Evolutionary conservation across 257 asterid species (phyloP).

Genomic region (Osmanthus fragrans): DNA sequence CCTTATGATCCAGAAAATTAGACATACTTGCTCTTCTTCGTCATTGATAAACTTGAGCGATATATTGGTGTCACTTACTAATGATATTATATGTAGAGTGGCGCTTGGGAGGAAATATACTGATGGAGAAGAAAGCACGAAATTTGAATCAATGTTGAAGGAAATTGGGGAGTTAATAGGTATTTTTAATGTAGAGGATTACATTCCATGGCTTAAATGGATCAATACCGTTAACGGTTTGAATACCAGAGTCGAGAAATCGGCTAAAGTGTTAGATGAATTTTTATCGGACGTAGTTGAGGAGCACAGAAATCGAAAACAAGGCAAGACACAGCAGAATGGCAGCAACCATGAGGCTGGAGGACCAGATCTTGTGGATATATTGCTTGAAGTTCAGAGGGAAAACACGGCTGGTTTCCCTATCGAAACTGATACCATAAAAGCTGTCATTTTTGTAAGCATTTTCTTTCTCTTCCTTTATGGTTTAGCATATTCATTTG

Average conservation of each 20-base stretch:
- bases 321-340: not conserved
- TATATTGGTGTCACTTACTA: constrained; percentile 21
- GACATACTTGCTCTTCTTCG: not conserved
- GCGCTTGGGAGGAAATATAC: constrained; percentile 44
- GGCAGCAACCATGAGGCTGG: not conserved
- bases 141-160: constrained; percentile 8
- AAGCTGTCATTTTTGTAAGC: constrained; percentile 46
- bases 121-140: constrained; percentile 25
- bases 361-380: constrained; percentile 42
- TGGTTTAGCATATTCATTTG: too few relatives aligned
- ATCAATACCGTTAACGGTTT: constrained; percentile 34
- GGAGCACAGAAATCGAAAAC: constrained; percentile 23
- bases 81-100: constrained; percentile 41
- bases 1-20: constrained; percentile 38
- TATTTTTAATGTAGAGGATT: constrained; percentile 27
- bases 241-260: constrained; percentile 27
- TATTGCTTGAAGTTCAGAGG: constrained; percentile 41
- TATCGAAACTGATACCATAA: constrained; percentile 26
- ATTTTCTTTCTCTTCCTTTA: not conserved
- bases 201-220: constrained; percentile 47
- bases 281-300: constrained; percentile 37
- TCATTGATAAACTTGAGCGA: constrained; percentile 36
- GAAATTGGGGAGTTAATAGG: constrained; percentile 31
- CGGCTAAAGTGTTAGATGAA: constrained; percentile 33
- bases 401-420: constrained; percentile 11